These are phyloP conservation scores for Scheffersomyces coipomensis DNA, from an alignment of 805 yeast species.

Conservation along the genomic window DNA sequence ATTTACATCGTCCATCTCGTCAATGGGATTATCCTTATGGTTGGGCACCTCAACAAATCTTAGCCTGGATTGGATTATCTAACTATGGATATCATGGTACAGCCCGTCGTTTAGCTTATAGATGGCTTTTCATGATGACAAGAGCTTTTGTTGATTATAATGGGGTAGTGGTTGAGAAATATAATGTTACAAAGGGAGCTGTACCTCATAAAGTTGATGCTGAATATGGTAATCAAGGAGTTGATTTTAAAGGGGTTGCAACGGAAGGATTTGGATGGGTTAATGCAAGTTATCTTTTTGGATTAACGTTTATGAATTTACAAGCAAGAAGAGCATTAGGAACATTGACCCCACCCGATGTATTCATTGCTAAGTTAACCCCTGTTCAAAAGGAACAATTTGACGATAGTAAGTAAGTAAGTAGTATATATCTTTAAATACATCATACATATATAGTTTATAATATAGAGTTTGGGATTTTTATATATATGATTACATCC, in stretches of 20 bases:
- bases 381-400: conserved; percentile 31
- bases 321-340: conserved; percentile 78
- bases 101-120: conserved; percentile 69
- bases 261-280: conserved; percentile 99
- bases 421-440: too few species aligned
- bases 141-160: conserved; percentile 87
- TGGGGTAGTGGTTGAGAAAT: conserved; percentile 94
- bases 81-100: conserved; percentile 67
- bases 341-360: conserved; percentile 69
- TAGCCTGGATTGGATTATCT: conserved; percentile 85
- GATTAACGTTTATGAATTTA: conserved; percentile 62
- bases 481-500: too few species aligned
- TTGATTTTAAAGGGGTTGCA: conserved; percentile 88
- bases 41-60: conserved; percentile 97
- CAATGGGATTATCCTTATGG: conserved; percentile 99
- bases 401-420: too few species aligned
- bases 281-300: conserved; percentile 78
- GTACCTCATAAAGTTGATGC: conserved; percentile 93
- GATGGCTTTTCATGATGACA: conserved; percentile 91
- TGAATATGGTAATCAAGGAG: conserved; percentile 96
- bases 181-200: conserved; percentile 78
- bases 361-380: conserved; percentile 52
- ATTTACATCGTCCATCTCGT: conserved; percentile 73
- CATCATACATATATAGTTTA: too few species aligned
- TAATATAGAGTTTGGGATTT: too few species aligned